Conservation (phyloP, 805 yeast genomes). For the Ogataea naganishii region DNA sequence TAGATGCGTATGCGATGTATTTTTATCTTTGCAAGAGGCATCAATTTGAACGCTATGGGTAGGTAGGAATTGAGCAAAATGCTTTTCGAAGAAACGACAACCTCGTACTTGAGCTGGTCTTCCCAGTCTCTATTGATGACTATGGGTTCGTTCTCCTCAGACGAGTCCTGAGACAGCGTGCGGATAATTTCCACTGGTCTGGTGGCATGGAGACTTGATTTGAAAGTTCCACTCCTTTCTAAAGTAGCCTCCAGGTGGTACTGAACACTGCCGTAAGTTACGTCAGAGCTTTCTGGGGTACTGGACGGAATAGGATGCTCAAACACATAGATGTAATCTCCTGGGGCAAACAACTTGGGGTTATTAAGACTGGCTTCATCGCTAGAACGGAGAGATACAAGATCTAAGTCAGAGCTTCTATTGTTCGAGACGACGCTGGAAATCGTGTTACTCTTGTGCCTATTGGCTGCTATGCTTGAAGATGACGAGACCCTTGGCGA, state of each 20-base stretch:
- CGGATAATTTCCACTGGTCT: conserved; percentile 62
- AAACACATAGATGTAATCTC: conserved; percentile 87
- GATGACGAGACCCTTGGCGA: conserved; percentile 8
- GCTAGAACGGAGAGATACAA: conserved; percentile 14
- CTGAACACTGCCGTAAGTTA: conserved; percentile 72
- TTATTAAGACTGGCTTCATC: conserved; percentile 11
- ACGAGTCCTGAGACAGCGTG: conserved; percentile 65
- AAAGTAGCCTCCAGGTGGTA: conserved; percentile 64
- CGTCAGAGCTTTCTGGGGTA: conserved; percentile 70
- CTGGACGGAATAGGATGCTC: conserved; percentile 81
- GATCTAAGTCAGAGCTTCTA: conserved; percentile 11
- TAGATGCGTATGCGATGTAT: conserved; percentile 81
- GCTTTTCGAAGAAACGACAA: conserved; percentile 83
- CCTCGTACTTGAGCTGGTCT: conserved; percentile 81
- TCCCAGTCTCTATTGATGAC: conserved; percentile 92
- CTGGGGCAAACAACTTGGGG: conserved; percentile 54
- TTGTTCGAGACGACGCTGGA: neutral
- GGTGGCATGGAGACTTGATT: conserved; percentile 59
- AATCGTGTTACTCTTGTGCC: conserved; percentile 4
- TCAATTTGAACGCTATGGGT: conserved; percentile 76
- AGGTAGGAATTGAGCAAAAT: conserved; percentile 75
- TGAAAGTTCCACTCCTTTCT: conserved; percentile 80
- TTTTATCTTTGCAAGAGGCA: conserved; percentile 81
- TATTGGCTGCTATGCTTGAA: conserved; percentile 5
- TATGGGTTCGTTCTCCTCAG: conserved; percentile 90